Conservation (phyloP, 371 early-diverging fungal genomes). For the Zychaea mexicana region DNA sequence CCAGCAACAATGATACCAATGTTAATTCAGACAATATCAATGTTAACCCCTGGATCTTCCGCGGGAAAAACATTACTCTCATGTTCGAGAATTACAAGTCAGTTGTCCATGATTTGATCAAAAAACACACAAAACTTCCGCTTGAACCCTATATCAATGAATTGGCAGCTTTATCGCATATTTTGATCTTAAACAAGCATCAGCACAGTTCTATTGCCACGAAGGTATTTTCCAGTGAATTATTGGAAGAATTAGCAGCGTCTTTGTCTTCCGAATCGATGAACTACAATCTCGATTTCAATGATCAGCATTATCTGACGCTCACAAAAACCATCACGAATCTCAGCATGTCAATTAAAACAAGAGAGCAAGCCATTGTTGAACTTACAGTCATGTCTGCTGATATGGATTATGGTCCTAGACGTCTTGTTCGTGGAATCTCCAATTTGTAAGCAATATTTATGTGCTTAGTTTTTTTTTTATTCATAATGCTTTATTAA, state of each 20-base stretch:
- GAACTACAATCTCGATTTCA: constrained; percentile 14
- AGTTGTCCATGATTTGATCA: constrained; percentile 6
- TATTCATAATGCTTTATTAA: not conserved
- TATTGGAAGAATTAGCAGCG: constrained; percentile 21
- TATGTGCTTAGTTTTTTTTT: not conserved
- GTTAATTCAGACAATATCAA: not conserved
- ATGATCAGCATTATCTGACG: constrained; percentile 9
- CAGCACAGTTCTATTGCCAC: constrained; percentile 29
- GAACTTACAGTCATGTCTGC: constrained; percentile 19
- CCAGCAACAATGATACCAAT: no score
- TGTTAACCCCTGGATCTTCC: constrained; percentile 16
- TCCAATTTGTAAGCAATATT: constrained; percentile 10
- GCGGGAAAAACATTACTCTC: constrained; percentile 5
- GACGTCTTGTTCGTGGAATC: constrained; percentile 10
- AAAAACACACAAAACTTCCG: constrained; percentile 19
- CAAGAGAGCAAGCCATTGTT: constrained; percentile 13
- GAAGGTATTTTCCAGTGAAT: constrained; percentile 17
- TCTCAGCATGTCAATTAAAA: constrained; percentile 11
- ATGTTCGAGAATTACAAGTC: constrained; percentile 10
- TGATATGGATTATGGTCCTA: constrained; percentile 16
- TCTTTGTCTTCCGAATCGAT: constrained; percentile 11
- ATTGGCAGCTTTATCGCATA: constrained; percentile 25
- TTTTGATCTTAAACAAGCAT: constrained; percentile 17
- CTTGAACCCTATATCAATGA: constrained; percentile 24
- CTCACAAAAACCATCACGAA: constrained; percentile 11